phyloP scores from a whole-genome alignment of 257 asterid species.

The Nicotiana sylvestris region DNA sequence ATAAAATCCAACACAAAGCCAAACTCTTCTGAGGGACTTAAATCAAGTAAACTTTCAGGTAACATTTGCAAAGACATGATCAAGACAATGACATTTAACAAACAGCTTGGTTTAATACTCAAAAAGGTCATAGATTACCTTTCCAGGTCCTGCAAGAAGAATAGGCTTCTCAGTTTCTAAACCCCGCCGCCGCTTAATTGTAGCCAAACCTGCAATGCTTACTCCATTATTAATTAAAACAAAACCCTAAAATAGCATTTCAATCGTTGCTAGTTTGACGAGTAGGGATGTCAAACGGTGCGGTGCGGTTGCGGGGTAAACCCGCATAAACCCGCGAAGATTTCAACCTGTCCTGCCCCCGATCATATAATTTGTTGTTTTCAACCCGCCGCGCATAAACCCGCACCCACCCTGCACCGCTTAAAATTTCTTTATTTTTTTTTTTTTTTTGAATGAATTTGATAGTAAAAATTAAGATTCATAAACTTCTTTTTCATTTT shows the following conservation, averaged over 20 bases:
- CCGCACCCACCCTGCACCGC: too few species aligned
- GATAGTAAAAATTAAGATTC: too few species aligned
- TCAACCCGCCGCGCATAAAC: too few species aligned
- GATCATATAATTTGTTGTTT: too few species aligned
- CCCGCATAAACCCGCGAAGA: too few species aligned
- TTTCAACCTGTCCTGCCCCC: too few species aligned
- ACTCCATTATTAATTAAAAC: neutral
- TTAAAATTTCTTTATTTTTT: too few species aligned
- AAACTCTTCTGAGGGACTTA: neutral
- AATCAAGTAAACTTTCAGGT: neutral
- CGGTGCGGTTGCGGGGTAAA: too few species aligned
- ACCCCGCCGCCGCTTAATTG: slow-evolving; percentile 79
- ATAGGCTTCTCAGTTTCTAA: slow-evolving; percentile 67
- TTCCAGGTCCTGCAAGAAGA: slow-evolving; percentile 94
- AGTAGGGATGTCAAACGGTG: too few species aligned
- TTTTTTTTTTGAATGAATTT: too few species aligned
- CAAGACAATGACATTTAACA: neutral
- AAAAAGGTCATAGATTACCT: slow-evolving; percentile 36
- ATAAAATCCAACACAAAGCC: neutral
- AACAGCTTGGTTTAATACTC: neutral
- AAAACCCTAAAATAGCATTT: neutral
- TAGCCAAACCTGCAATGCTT: slow-evolving; percentile 54
- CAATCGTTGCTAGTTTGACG: neutral
- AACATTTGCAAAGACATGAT: neutral
- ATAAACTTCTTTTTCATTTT: too few species aligned